Evolutionary conservation across 345 rosid species (phyloP), one percentile per base, ranked within the genome.

Genomic region (Punica granatum): DNA sequence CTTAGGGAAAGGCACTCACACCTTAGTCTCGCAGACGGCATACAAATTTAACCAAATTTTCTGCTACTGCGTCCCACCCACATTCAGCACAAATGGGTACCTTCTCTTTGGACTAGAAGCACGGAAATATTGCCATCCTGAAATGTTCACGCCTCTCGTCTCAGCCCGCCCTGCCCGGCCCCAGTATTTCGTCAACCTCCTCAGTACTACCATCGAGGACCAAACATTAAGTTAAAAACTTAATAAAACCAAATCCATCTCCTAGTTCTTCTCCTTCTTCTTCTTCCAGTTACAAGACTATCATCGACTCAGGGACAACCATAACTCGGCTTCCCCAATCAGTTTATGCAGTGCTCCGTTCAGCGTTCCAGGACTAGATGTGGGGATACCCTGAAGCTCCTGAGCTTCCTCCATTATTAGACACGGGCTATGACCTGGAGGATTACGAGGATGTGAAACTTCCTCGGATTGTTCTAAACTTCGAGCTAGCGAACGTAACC

Each of bases 21-120:
- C 76, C 30, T 49, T 78, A 0, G 26, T 69, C 25, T 60, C 73
- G 1, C 76, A 72, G 56, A 65, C 74, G 42, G 15, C 11, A 6
- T 0, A 6, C 1, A 6, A 7, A 1, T 75, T 58, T 49, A 33
- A n/a, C 13, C 21, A n/a, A n/a, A 26, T 49, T 21, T 75, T 78
- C 63, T 75, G 79, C 36, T 75, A 75, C 70, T 75, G 82, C 73
- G 73, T 78, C 46, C 76, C 82, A 16, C 34, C 74, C 37, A 16
- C 49, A 1, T 43, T 66, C 46, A 67, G 60, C 72, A 66, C 79
- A 1, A n/a, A 34, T 21, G 82, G 82, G 35, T 72, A 66, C 46
- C 37, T 78, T 18, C 49, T 32, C 18, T 72, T 78, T 31, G 82
- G 82, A 3, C 0, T 16, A 0, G 53, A 58, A 16, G 76, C 78